These are phyloP conservation scores for Cicer cuneatum DNA, from an alignment of 306 rosid species.

Conservation along the genomic window DNA sequence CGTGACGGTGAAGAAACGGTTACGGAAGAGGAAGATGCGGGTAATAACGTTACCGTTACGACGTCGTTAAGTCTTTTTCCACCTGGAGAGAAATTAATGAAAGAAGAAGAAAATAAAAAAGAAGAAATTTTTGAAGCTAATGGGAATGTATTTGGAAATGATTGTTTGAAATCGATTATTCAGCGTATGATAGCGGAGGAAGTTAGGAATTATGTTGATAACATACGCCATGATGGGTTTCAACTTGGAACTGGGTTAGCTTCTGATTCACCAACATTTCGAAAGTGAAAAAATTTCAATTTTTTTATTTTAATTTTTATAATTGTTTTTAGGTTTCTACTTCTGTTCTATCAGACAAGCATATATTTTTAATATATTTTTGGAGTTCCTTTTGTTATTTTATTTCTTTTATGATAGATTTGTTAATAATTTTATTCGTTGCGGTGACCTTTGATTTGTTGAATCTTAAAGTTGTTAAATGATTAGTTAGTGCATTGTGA, in stretches of 20 bases:
- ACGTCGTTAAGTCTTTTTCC: slow-evolving; percentile 67
- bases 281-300: slow-evolving; percentile 2
- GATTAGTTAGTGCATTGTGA: too few species aligned
- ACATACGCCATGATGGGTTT: slow-evolving; percentile 42
- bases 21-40: slow-evolving; percentile 5
- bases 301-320: neutral
- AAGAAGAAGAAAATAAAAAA: neutral
- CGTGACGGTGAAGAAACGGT: slow-evolving; percentile 34
- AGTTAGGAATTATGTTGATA: slow-evolving; percentile 65
- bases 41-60: slow-evolving; percentile 39
- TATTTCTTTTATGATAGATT: neutral
- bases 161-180: slow-evolving; percentile 52
- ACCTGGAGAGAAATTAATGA: slow-evolving; percentile 29
- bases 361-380: neutral
- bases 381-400: neutral
- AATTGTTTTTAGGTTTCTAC: neutral
- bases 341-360: neutral
- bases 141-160: neutral
- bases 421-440: neutral
- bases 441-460: neutral
- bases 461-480: neutral
- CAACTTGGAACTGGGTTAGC: slow-evolving; percentile 26
- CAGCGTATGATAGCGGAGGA: slow-evolving; percentile 76
- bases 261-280: slow-evolving; percentile 9
- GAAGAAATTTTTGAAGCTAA: slow-evolving; percentile 5